phyloP scores from a whole-genome alignment of 202 grass and related monocot species.

The Zizania palustris region DNA sequence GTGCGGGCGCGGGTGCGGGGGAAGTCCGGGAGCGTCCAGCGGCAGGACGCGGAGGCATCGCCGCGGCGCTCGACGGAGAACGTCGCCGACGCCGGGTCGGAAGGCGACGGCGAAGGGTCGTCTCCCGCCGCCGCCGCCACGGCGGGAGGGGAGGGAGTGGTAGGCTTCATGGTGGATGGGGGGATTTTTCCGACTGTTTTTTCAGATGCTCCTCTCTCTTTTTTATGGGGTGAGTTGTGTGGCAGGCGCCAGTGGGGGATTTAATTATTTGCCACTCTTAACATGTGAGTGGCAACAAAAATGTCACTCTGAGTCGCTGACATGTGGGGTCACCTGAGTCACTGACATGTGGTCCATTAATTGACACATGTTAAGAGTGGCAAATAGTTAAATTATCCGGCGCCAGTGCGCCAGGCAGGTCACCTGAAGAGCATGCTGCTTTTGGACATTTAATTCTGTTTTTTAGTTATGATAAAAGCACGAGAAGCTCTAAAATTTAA shows the following conservation, averaged over 20 bases:
- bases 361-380: too few relatives aligned
- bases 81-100: conserved; percentile 39
- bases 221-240: background rate
- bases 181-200: conserved; percentile 52
- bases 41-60: conserved; percentile 77
- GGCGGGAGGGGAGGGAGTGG: conserved; percentile 35
- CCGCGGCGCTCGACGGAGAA: conserved; percentile 73
- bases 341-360: too few relatives aligned
- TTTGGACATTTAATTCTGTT: too few relatives aligned
- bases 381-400: too few relatives aligned
- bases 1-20: conserved; percentile 72
- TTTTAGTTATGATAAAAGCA: too few relatives aligned
- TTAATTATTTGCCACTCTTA: too few relatives aligned
- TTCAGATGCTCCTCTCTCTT: conserved; percentile 12
- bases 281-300: too few relatives aligned
- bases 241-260: conserved; percentile 11
- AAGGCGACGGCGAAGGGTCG: conserved; percentile 47
- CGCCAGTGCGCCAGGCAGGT: too few relatives aligned
- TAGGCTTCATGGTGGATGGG: conserved; percentile 68
- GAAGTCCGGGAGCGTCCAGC: conserved; percentile 80
- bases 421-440: too few relatives aligned
- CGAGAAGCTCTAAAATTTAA: too few relatives aligned
- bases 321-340: too few relatives aligned
- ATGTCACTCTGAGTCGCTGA: too few relatives aligned
- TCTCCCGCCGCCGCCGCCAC: conserved; percentile 29